These are phyloP conservation scores for Monosporozyma servazzii DNA, from an alignment of 805 yeast genomes.

Conservation along the genomic window DNA sequence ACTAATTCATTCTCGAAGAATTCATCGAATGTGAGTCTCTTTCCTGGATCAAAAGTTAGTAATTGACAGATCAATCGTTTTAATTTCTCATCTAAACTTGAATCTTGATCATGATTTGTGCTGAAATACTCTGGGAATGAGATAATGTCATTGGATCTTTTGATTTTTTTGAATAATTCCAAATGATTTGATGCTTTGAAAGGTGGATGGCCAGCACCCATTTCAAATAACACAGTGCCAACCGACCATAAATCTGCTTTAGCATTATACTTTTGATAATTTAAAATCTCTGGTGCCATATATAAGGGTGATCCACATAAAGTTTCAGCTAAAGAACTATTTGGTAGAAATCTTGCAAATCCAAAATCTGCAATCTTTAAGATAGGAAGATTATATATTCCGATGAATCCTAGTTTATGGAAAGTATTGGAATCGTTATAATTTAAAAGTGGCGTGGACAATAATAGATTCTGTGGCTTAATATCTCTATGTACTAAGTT, in stretches of 20 bases:
- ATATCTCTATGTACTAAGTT: conserved; percentile 88
- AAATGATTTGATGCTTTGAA: conserved; percentile 90
- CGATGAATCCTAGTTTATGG: conserved; percentile 50
- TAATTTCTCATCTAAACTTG: conserved; percentile 52
- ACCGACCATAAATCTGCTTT: conserved; percentile 98
- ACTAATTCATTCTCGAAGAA: conserved; percentile 72
- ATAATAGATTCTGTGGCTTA: conserved; percentile 70
- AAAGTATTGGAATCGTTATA: conserved; percentile 45
- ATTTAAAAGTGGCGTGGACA: conserved; percentile 68
- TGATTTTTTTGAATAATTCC: conserved; percentile 79
- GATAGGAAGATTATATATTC: conserved; percentile 82
- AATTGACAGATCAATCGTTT: conserved; percentile 64
- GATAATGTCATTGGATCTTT: conserved; percentile 68
- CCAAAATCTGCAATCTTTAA: conserved; percentile 96
- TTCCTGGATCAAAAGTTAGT: conserved; percentile 75
- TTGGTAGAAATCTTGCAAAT: conserved; percentile 89
- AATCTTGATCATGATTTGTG: conserved; percentile 3
- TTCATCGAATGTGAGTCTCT: conserved; percentile 80
- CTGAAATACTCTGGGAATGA: conserved; percentile 58
- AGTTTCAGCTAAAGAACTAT: conserved; percentile 91
- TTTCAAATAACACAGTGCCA: conserved; percentile 91
- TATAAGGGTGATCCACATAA: conserved; percentile 95
- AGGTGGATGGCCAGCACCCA: conserved; percentile 95
- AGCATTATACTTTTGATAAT: conserved; percentile 93
- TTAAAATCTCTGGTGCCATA: conserved; percentile 96